These are phyloP conservation scores for Tylopilus vinaceipallidus DNA, from an alignment of 768 basidiomycete species.

Conservation along the genomic window DNA sequence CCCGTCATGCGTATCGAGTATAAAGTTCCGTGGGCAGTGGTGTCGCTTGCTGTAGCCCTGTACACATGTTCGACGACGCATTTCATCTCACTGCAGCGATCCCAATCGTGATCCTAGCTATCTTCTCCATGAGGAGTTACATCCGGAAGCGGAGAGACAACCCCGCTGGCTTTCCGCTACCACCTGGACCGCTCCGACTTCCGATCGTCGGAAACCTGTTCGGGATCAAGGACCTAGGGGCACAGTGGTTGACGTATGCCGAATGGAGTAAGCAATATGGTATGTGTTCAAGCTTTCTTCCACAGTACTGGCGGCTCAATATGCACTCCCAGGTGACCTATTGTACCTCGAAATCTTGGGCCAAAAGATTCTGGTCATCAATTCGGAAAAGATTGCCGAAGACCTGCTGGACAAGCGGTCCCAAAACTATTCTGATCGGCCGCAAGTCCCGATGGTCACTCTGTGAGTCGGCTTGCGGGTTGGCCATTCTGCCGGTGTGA, in stretches of 20 bases:
- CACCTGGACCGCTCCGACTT: constrained; percentile 43
- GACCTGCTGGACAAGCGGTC: constrained; percentile 32
- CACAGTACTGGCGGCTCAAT: background rate
- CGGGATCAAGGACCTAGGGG: constrained; percentile 39
- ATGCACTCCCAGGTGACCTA: constrained; percentile 20
- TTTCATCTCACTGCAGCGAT: constrained; percentile 5
- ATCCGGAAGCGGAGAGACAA: constrained; percentile 12
- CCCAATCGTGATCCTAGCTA: background rate
- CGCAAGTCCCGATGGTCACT: constrained; percentile 21
- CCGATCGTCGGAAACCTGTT: constrained; percentile 45
- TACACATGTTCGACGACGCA: background rate
- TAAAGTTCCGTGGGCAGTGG: background rate
- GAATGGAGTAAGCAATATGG: constrained; percentile 44
- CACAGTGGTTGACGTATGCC: constrained; percentile 38
- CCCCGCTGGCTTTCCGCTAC: constrained; percentile 26
- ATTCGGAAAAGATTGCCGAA: constrained; percentile 22
- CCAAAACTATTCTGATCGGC: constrained; percentile 28
- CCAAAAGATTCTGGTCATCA: constrained; percentile 22
- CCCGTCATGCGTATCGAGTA: background rate
- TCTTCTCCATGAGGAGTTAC: background rate
- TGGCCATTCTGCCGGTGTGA: background rate
- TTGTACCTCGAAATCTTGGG: constrained; percentile 28
- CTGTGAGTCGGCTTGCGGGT: constrained; percentile 14
- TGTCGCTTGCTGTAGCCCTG: background rate
- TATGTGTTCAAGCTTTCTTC: constrained; percentile 9